Evolutionary conservation across 331 rosid species (phyloP), one percentile per base, ranked within the genome.

Genomic region (Rosa hybrid): DNA sequence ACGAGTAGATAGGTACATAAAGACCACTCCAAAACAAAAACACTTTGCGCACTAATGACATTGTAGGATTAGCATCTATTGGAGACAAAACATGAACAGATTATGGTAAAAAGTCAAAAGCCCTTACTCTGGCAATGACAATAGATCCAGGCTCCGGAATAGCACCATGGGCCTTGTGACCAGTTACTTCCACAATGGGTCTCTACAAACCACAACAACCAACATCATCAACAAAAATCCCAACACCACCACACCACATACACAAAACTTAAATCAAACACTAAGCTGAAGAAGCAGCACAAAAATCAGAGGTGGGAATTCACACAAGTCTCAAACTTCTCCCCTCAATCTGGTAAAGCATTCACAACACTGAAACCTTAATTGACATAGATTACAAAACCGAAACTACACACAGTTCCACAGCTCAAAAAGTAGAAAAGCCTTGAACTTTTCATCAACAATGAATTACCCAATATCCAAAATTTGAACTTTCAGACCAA

Each of bases 71-170:
- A 68, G 4, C 57, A 38, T 2, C 42, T 8, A 51, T 17, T 18
- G 14, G n/a, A 72, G 45, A 63, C 56, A 11, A 71, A 12, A 49
- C 51, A 73, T 18, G 7, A 46, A 54, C 1, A 48, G 41, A 77
- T 41, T 8, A 21, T 23, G 3, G 12, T 8, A 72, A 68, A 12
- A 41, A 39, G 39, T 57, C 41, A 48, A 62, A 25, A 71, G 25
- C 57, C 54, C 85, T 74, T 92, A 94, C 96, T 77, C 96, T 84
- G 0, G 91, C 99, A 86, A 90, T 87, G 79, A 90, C 96, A 69
- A 91, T 9, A n/a, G 97, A 90, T 21, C 97, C 97, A 59, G 99
- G 91, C 71, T 89, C 87, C 12, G 99, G 99, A 81, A 95, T 95
- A 20, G 90, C 84, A 60, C 99, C 99, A 68, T 93, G 94, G 16